phyloP scores from a whole-genome alignment of 2,329 filamentous ascomycete species.

The Aspergillus caelatus region DNA sequence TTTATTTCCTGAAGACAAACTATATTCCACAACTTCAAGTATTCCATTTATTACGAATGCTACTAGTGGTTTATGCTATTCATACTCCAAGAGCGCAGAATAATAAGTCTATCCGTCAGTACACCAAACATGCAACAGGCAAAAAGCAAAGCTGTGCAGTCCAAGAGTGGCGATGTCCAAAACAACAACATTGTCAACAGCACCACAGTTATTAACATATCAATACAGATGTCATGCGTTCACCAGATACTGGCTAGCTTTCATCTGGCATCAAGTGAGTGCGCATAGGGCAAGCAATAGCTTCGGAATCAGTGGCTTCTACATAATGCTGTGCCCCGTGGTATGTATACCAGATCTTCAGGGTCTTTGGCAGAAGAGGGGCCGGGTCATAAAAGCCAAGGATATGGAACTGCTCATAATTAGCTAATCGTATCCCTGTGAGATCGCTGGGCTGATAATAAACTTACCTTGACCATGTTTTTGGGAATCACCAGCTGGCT shows the following conservation, averaged over 20 bases:
- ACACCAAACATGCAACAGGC: background rate
- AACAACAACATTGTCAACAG: background rate
- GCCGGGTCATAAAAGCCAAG: constrained; percentile 49
- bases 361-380: constrained; percentile 42
- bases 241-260: background rate
- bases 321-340: constrained; percentile 41
- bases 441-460: background rate
- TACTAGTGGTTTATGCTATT: background rate
- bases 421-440: constrained; percentile 16
- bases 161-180: constrained; percentile 4
- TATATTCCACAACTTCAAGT: background rate
- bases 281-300: constrained; percentile 43
- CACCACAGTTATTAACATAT: constrained; percentile 2
- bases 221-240: background rate
- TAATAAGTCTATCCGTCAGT: background rate
- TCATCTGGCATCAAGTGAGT: constrained; percentile 31
- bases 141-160: background rate
- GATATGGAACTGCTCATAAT: constrained; percentile 41
- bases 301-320: constrained; percentile 41
- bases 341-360: constrained; percentile 48
- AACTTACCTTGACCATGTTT: constrained; percentile 38
- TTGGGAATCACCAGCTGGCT: constrained; percentile 43
- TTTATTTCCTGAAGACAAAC: background rate
- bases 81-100: background rate
- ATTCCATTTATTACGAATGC: background rate